Base-by-base conservation (phyloP, 1,284 basidiomycete genomes). In the Boletus hoseneyae region DNA sequence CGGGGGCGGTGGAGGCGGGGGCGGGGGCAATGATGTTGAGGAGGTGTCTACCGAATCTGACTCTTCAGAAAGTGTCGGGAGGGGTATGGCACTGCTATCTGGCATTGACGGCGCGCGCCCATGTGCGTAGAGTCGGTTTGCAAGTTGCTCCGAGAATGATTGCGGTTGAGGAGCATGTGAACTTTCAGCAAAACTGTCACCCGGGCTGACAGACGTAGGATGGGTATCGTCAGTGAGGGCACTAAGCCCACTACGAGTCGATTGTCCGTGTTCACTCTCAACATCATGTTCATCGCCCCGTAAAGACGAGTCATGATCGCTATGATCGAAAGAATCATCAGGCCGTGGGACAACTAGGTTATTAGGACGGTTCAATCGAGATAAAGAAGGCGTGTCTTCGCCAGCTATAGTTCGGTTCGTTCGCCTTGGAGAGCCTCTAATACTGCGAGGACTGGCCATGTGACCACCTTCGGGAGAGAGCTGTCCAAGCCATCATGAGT, bases 401-500 rank as follows among this genome's bases (percentile, higher is more conserved):
- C 61, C 62, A 15, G 66, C 69, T 44, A 56, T 37, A 9, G 42
- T 42, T 21, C 72, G 66, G 41, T 79, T 75, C 30, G 68, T 73
- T 13, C 76, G 77, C 51, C 82, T 74, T 30, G 85, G 84, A 6
- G 84, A 86, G 16, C 76, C 79, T 57, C 83, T 76, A 35, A 84
- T 73, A 59, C 83, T 87, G 43, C 85, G 76, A 33, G 83, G 80
- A 62, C 78, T 85, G 2, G 80, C 79, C 16, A 79, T 66, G 38
- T 78, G 72, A 18, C 73, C 78, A 49, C 79, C 74, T 53, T 80
- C 70, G 4, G 69, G 75, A 35, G 82, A 80, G 39, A 69, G 55
- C 68, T 66, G 79, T 84, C 55, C 27, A 42, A 47, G 30, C 40
- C 27, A 46, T 64, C 39, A 64, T 64, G 37, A 64, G 50, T 15